Evolutionary conservation across 257 asterid genomes (phyloP).

Genomic region (Oldenlandia corymbosa): DNA sequence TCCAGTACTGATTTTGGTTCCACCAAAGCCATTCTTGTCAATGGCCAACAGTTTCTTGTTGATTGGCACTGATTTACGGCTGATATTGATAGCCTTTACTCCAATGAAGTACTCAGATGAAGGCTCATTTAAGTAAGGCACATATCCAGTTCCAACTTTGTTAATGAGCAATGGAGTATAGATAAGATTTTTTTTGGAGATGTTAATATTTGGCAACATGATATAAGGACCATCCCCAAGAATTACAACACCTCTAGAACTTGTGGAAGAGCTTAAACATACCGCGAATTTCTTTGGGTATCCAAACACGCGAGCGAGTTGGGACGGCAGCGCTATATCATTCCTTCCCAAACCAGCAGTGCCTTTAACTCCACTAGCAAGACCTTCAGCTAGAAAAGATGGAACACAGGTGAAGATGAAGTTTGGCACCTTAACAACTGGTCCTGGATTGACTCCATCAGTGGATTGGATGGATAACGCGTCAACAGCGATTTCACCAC

Average conservation of each 20-base stretch:
- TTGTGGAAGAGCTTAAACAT: conserved; percentile 31
- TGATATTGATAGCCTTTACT: conserved; percentile 17
- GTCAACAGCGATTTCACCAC: conserved; percentile 23
- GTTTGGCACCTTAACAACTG: conserved; percentile 9
- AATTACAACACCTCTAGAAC: conserved; percentile 36
- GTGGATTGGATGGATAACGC: conserved; percentile 18
- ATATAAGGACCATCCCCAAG: conserved; percentile 59
- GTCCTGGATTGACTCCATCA: conserved; percentile 14
- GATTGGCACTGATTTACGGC: conserved; percentile 10
- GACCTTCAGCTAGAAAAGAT: conserved; percentile 20
- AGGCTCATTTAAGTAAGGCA: conserved; percentile 1
- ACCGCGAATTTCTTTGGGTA: conserved; percentile 22
- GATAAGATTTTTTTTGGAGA: conserved; percentile 2
- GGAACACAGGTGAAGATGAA: conserved; percentile 28
- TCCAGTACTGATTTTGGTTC: conserved; percentile 18
- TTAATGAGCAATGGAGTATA: conserved; percentile 13
- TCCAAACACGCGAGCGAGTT: conserved; percentile 18
- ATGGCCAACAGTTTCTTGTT: conserved; percentile 8
- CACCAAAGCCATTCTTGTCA: conserved; percentile 16
- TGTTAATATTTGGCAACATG: conserved; percentile 8
- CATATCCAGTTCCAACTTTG: conserved; percentile 12
- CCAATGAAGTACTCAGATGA: conserved; percentile 22
- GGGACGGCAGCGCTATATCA: conserved; percentile 20
- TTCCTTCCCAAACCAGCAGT: conserved; percentile 30
- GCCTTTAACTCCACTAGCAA: conserved; percentile 27